Percentiles rank a stretch among this genome's conserved stretches.
These are phyloP conservation scores for Apiospora rasikravindrae DNA, from an alignment of 2,329 filamentous ascomycete genomes.

Conservation along the genomic window DNA sequence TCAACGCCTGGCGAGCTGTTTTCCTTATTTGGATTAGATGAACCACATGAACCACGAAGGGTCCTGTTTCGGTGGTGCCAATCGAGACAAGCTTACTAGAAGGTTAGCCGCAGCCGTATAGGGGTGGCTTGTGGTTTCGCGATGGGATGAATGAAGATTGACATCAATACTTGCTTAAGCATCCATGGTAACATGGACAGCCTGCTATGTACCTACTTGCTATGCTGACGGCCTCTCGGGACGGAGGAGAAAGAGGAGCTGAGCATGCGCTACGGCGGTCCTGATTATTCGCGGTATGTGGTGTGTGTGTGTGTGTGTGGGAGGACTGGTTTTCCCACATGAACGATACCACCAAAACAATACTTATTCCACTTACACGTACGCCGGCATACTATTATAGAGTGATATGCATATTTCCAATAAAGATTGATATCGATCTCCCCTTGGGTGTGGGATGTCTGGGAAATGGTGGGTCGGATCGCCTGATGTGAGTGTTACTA, in stretches of 20 bases:
- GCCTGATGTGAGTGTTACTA: constrained; percentile 6
- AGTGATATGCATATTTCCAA: neutral
- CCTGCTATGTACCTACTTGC: neutral
- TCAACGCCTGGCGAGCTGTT: constrained; percentile 14
- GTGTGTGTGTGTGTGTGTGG: too few relatives aligned
- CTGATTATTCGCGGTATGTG: neutral
- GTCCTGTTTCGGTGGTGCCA: neutral
- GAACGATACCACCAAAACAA: neutral
- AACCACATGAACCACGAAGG: constrained; percentile 4
- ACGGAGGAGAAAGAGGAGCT: neutral
- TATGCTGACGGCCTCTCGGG: neutral
- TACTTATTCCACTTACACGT: neutral
- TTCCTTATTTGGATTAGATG: constrained; percentile 14
- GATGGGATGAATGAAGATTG: neutral
- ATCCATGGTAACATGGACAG: neutral
- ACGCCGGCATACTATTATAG: neutral
- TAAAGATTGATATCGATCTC: constrained; percentile 11
- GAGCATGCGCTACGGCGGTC: neutral
- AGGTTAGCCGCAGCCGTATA: neutral
- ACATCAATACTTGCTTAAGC: neutral
- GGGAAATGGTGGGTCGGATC: constrained; percentile 5
- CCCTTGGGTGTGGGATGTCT: neutral
- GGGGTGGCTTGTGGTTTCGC: neutral
- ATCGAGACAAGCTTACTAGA: neutral
- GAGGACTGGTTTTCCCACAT: neutral